phyloP scores from a whole-genome alignment of 148 eudicot genomes.

The Diospyros kaki region DNA sequence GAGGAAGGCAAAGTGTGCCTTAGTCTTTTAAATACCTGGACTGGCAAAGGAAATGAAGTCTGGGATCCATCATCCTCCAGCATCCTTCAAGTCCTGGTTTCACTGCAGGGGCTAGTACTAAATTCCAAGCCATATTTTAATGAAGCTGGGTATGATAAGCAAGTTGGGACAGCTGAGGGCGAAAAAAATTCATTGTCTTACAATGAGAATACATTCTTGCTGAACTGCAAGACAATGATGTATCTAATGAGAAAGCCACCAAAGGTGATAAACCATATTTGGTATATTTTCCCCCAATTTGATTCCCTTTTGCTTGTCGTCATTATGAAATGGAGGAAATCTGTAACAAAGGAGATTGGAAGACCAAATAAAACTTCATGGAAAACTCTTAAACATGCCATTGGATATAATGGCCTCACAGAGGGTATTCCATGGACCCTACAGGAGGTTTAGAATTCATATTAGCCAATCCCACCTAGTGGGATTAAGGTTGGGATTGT shows the following conservation, averaged over 20 bases:
- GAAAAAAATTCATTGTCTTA: constrained; percentile 96
- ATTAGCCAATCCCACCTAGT: no score
- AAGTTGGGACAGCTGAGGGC: constrained; percentile 94
- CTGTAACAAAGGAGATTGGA: no score
- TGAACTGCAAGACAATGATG: constrained; percentile 96
- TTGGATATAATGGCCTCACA: no score
- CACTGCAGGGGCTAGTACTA: constrained; percentile 91
- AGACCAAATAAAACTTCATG: no score
- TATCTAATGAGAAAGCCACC: constrained; percentile 86
- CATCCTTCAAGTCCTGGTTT: constrained; percentile 97
- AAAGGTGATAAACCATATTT: constrained; percentile 50
- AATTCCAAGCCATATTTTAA: constrained; percentile 95
- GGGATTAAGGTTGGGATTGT: neutral
- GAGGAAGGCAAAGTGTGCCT: constrained; percentile 99
- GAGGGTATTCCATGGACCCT: no score
- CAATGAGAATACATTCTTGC: constrained; percentile 90
- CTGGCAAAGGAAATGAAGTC: constrained; percentile 97
- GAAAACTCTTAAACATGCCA: no score
- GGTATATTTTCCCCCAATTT: neutral
- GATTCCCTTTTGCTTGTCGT: neutral
- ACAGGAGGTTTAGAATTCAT: neutral
- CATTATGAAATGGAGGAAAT: no score
- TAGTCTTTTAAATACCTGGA: constrained; percentile 95
- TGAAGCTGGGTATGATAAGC: constrained; percentile 99
- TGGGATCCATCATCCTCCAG: constrained; percentile 97